Evolutionary conservation across 768 basidiomycete genomes (phyloP), one percentile per base, ranked within the genome.

Genomic region (Hypsizygus marmoreus): DNA sequence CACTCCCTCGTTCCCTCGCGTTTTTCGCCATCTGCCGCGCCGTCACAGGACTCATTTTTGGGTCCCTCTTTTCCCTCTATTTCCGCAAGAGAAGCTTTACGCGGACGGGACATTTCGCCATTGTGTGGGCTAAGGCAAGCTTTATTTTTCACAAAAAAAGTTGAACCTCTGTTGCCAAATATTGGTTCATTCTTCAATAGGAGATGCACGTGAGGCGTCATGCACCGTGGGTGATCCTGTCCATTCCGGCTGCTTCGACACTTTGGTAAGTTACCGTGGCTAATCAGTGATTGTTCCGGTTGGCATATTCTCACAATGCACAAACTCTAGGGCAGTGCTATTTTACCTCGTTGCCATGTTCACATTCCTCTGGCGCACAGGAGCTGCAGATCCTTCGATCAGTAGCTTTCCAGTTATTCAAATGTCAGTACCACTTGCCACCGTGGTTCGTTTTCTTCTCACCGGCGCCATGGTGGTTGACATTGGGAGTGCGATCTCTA

Each of bases 331-430:
- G n/a, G n/a, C n/a, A n/a, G n/a, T n/a, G 20, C 11, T 42, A 7
- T 29, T 32, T 12, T 32, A 42, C 30, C 30, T 31, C 11, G 10
- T 32, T 14, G 19, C 41, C 8, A 31, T 42, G 16, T 31, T 42
- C 30, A 17, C 41, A 12, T 42, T 42, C n/a, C 22, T 42, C 4
- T 42, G 41, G 41, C 41, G 41, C 17, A 13, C 33, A 17, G 41
- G 41, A 3, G 20, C 19, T 9, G 6, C 16, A 9, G 41, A 42
- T 23, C 29, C 41, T 20, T 16, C 17, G 3, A 8, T 22, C 20
- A 26, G n/a, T n/a, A n/a, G n/a, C n/a, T n/a, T n/a, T n/a, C 2
- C 22, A 28, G 17, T n/a, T 20, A 29, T 11, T 20, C n/a, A 6
- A 1, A 7, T 29, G 30, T 17, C 26, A 19, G 9, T n/a, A n/a